These are phyloP conservation scores for Fusarium caatingaense DNA, from an alignment of 2,329 filamentous ascomycete species.

Conservation along the genomic window DNA sequence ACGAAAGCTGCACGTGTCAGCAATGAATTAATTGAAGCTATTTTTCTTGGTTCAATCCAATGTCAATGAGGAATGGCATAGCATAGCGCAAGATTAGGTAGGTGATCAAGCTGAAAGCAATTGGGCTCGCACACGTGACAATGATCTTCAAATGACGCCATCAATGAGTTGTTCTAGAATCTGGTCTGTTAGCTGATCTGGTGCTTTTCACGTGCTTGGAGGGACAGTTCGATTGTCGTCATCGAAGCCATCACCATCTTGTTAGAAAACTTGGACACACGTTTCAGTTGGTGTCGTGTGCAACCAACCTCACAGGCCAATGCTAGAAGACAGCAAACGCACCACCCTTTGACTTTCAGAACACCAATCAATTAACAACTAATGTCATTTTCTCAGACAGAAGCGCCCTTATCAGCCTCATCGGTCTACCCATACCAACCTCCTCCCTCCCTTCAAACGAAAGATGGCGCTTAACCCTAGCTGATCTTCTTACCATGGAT, in stretches of 20 bases:
- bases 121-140: not conserved
- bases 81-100: not conserved
- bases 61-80: not conserved
- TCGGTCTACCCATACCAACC: conserved; percentile 9
- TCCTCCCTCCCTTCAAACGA: conserved; percentile 14
- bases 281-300: conserved; percentile 25
- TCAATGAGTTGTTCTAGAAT: no score
- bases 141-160: not conserved
- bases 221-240: conserved; percentile 32
- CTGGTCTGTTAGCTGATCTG: not conserved
- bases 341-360: not conserved
- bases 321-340: not conserved
- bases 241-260: conserved; percentile 41
- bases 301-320: not conserved
- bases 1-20: conserved; percentile 28
- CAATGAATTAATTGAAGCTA: conserved; percentile 3
- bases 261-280: not conserved
- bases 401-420: conserved; percentile 20
- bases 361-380: not conserved
- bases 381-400: conserved; percentile 16
- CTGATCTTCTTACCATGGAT: conserved; percentile 8
- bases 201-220: conserved; percentile 20
- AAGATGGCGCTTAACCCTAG: conserved; percentile 22
- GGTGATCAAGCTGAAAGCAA: not conserved
- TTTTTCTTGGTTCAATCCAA: conserved; percentile 2